Base-by-base conservation (phyloP, 352 stramenopile genomes). In the Globisporangium solare region DNA sequence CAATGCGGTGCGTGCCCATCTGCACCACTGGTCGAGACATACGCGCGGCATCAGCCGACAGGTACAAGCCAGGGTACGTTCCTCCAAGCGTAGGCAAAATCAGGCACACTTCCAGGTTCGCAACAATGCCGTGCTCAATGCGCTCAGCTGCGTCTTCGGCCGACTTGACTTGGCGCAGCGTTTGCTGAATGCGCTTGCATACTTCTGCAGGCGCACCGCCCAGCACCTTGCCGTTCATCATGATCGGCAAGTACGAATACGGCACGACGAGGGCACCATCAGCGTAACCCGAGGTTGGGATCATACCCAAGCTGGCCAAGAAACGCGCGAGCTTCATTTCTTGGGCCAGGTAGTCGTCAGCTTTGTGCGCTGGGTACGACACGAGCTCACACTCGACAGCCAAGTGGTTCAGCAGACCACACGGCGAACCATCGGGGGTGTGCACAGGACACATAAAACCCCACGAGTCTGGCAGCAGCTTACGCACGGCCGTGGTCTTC, bases 391-490 rank as follows among this genome's bases (percentile, higher is more conserved):
- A 96, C 64, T 98, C 95, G 37, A 98, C 84, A 18, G 96, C 88
- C 56, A 99, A 79, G 71, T 99, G 97, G 82, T 98, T 99, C 37
- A 99, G 66, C 54, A 99, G 74, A 72, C 97, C 97, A 84, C 97
- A 99, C 18, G 97, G 97, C 47, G 93, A 96, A 35, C 97, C 97
- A 94, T 99, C 97, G 8, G 97, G 97, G n/a, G 97, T 99, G 66
- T 99, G 96, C 24, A 99, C 97, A 11, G 97, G 97, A 74, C 97
- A 99, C 39, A 99, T 60, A 66, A 99, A 99, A 8, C 97, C 97
- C 96, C 97, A 99, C 55, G 96, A 98, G 70, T 99, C 97, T 1
- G 97, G 97, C 20, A 99, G 80, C 42, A 99, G 73, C 69, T 99
- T 99, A 41, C 98, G 86, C 47, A 99, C 97, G 8, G 96, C 83